Conservation (phyloP, 805 yeast species). For the Candida xiaguanensis region DNA sequence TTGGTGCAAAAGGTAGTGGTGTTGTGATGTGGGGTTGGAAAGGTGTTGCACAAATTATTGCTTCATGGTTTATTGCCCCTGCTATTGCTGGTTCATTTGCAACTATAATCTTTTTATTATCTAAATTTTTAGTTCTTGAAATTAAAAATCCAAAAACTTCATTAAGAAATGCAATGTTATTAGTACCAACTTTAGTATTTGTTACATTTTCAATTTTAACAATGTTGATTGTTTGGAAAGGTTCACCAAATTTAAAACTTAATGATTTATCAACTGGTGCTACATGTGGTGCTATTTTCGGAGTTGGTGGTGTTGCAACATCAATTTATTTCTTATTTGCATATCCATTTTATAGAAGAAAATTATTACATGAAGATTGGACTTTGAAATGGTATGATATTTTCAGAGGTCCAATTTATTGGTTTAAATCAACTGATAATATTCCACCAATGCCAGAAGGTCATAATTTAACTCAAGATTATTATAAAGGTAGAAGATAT, state of each 20-base stretch:
- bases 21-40: conserved; percentile 72
- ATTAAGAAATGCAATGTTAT: conserved; percentile 50
- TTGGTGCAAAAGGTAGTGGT: conserved; percentile 64
- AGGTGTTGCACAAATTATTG: conserved; percentile 69
- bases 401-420: conserved; percentile 52
- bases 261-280: conserved; percentile 50
- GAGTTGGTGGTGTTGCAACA: conserved; percentile 59
- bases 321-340: conserved; percentile 49
- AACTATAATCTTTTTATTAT: conserved; percentile 51
- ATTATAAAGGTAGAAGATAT: conserved; percentile 58
- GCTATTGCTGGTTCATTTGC: conserved; percentile 63
- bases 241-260: conserved; percentile 65
- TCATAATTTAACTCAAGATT: conserved; percentile 53
- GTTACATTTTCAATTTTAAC: conserved; percentile 59
- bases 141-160: conserved; percentile 41
- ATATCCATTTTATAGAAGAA: conserved; percentile 61
- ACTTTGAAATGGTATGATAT: conserved; percentile 56
- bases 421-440: conserved; percentile 50
- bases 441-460: conserved; percentile 70
- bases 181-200: conserved; percentile 61
- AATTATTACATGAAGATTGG: conserved; percentile 62
- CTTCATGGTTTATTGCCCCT: conserved; percentile 82
- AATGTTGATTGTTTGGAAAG: conserved; percentile 78
- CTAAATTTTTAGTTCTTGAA: conserved; percentile 62
- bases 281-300: conserved; percentile 56